phyloP scores from a whole-genome alignment of 192 early-diverging fungal genomes.

The Coemansia sp. region DNA sequence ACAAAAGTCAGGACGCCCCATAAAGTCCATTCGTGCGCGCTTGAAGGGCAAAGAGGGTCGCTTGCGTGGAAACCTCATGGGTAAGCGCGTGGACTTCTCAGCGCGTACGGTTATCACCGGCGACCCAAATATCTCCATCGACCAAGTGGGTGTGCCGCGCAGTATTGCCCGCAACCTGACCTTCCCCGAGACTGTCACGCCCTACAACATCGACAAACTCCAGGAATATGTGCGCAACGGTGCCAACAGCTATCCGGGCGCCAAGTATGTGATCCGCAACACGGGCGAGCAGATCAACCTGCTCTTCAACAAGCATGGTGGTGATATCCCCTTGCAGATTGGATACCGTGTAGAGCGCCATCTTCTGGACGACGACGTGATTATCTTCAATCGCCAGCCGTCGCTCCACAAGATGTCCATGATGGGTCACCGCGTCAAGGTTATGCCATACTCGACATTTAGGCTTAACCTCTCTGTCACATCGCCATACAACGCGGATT shows the following conservation, averaged over 20 bases:
- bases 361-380: constrained; percentile 89
- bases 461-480: constrained; percentile 96
- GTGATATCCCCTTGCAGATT: constrained; percentile 81
- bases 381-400: constrained; percentile 99
- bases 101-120: constrained; percentile 99
- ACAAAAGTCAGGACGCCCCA: constrained; percentile 92
- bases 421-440: constrained; percentile 97
- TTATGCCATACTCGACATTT: constrained; percentile 99
- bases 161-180: constrained; percentile 97
- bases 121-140: constrained; percentile 95
- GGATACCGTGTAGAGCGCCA: constrained; percentile 96
- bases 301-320: constrained; percentile 77
- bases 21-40: constrained; percentile 93
- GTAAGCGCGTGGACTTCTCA: constrained; percentile 99
- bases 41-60: constrained; percentile 99
- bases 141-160: constrained; percentile 97
- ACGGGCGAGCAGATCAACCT: constrained; percentile 93
- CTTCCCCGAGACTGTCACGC: constrained; percentile 95
- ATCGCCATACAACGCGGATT: constrained; percentile 98
- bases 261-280: constrained; percentile 94
- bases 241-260: constrained; percentile 91
- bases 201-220: constrained; percentile 90
- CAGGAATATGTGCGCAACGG: constrained; percentile 89
- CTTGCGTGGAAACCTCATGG: constrained; percentile 98
- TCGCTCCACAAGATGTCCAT: constrained; percentile 99